These are phyloP conservation scores for Dioscorea zingiberensis DNA, from an alignment of 106 monocot species.

Conservation along the genomic window DNA sequence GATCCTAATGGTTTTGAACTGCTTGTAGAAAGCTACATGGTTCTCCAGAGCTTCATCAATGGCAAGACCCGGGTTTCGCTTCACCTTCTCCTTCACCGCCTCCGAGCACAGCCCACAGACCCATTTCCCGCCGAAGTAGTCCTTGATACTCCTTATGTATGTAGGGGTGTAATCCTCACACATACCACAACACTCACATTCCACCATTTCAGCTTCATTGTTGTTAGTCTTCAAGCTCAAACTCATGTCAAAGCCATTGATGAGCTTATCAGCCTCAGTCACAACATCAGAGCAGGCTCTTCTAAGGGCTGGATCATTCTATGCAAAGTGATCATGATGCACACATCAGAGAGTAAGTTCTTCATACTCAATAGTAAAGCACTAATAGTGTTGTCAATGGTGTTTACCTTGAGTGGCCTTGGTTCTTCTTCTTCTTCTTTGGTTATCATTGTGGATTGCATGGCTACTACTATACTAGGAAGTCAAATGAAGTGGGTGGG, in stretches of 20 bases:
- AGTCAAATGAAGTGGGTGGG: no score
- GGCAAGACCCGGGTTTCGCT: neutral
- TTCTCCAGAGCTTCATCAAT: conserved; percentile 37
- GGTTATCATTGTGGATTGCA: no score
- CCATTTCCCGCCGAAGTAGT: conserved; percentile 46
- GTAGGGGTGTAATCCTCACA: conserved; percentile 62
- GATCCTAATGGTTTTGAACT: conserved; percentile 45
- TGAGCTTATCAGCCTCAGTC: neutral
- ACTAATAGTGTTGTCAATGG: no score
- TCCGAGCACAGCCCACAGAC: conserved; percentile 69
- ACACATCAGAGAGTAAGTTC: neutral
- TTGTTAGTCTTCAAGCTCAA: no score
- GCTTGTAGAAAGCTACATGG: conserved; percentile 41
- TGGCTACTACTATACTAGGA: no score
- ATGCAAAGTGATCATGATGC: neutral
- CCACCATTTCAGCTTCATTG: conserved; percentile 17
- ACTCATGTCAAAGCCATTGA: neutral
- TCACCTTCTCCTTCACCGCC: conserved; percentile 53
- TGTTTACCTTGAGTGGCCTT: no score
- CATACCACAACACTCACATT: conserved; percentile 63
- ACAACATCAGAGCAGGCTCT: conserved; percentile 29
- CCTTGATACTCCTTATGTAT: conserved; percentile 39
- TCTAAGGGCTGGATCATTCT: conserved; percentile 22
- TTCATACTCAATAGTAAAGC: neutral
- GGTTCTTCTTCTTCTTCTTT: no score